Conservation (phyloP, 495 filamentous ascomycete genomes). For the Neurospora intermedia region DNA sequence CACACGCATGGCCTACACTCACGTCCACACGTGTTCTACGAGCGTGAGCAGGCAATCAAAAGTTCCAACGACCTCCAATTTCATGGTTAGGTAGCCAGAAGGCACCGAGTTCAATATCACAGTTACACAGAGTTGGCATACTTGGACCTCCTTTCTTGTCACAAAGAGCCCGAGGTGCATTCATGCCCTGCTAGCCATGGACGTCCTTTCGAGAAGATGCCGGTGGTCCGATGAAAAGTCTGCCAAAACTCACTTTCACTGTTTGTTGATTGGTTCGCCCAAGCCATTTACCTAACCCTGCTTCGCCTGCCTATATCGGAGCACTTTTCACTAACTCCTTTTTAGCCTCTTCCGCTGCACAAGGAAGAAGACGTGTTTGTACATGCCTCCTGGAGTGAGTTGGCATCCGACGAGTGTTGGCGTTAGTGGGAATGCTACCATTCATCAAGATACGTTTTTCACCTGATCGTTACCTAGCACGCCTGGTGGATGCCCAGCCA, state of each 20-base stretch:
- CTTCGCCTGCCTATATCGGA: not conserved
- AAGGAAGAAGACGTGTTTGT: not conserved
- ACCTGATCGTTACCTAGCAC: not conserved
- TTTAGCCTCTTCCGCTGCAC: not conserved
- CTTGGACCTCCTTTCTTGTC: not conserved
- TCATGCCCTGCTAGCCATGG: not conserved
- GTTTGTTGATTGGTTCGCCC: not conserved
- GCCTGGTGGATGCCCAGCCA: not conserved
- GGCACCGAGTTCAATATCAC: not conserved
- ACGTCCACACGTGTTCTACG: not conserved
- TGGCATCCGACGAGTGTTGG: not conserved
- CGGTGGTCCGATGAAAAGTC: not conserved
- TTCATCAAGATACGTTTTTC: not conserved
- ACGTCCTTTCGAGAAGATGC: not conserved
- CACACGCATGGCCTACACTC: not conserved
- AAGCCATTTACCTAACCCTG: not conserved
- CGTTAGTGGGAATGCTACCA: not conserved
- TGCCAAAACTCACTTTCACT: not conserved
- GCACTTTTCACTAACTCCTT: not conserved
- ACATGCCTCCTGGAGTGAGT: not conserved
- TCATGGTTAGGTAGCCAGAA: not conserved
- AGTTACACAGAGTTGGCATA: not conserved
- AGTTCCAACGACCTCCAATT: not conserved
- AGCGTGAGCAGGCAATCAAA: not conserved
- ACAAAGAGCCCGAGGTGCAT: not conserved